Evolutionary conservation across 1,284 basidiomycete genomes (phyloP), one percentile per base, ranked within the genome.

Genomic region (Trametes versicolor): DNA sequence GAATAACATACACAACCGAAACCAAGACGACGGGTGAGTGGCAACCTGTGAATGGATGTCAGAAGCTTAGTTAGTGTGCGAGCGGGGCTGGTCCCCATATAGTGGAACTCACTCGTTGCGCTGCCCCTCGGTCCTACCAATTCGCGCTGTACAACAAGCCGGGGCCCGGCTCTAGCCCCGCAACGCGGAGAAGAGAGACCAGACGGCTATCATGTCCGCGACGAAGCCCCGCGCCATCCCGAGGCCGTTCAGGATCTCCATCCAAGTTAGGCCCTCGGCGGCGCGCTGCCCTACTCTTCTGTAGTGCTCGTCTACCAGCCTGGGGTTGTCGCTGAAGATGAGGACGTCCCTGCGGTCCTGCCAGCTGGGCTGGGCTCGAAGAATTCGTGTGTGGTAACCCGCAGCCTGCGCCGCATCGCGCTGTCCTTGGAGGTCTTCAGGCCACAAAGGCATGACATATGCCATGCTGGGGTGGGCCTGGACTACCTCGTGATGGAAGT

Each of bases 1-100:
- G 19, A 39, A 12, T n/a, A 43, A 48, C 23, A 48, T 48, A 48
- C 23, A 48, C 43, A 19, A 23, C 25, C 6, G 21, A n/a, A 27
- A 43, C 25, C 45, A 48, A 48, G 45, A 48, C 45, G 45, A 48
- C 45, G 45, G 45, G 45, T 23, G 45, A 48, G 21, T 17, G 45
- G 45, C 45, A 48, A 48, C 45, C 45, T 48, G 45, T 48, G 21
- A 48, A 48, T 25, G 17, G 45, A 19, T 12, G 21, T 48, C 45
- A 25, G 10, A 43, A 19, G 19, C 6, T 2, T 43, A 7, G 2
- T 17, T n/a, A 43, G 8, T 43, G 6, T n/a, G 15, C 19, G 19
- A 19, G 15, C 15, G 41, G 17, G 29, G 29, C 29, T 32, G 29
- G 8, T 8, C 29, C 29, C 29, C 29, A 32, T 32, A 32, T 32